Evolutionary conservation across 129 eudicot genomes (phyloP).

Genomic region (Tagetes erecta): DNA sequence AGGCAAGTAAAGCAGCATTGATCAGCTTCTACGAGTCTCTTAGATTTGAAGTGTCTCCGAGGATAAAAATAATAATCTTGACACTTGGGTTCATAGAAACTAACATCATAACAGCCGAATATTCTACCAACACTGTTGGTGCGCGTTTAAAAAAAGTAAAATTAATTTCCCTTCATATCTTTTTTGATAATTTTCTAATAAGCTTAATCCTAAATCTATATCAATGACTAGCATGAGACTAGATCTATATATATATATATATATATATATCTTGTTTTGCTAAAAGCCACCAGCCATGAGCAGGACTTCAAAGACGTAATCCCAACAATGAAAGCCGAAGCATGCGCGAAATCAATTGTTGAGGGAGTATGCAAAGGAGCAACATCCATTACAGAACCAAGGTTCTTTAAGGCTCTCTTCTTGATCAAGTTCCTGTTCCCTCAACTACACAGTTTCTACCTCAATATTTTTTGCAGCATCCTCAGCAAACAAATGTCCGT

Average conservation of each 20-base stretch:
- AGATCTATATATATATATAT: neutral
- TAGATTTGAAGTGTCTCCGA: slow-evolving; percentile 42
- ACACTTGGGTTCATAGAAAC: slow-evolving; percentile 46
- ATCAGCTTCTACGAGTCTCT: slow-evolving; percentile 47
- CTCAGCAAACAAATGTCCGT: no score
- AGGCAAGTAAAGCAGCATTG: slow-evolving; percentile 73
- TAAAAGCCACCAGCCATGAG: neutral
- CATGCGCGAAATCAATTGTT: slow-evolving; percentile 38
- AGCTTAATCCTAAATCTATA: no score
- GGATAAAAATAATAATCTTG: slow-evolving; percentile 35
- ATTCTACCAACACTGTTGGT: slow-evolving; percentile 22
- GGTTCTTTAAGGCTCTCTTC: slow-evolving; percentile 19
- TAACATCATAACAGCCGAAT: slow-evolving; percentile 28
- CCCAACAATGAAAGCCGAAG: slow-evolving; percentile 36
- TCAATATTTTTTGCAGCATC: neutral
- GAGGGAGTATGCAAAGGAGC: slow-evolving; percentile 45
- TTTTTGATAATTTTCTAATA: no score
- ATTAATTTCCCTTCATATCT: neutral
- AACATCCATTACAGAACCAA: slow-evolving; percentile 36
- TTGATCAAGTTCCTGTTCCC: slow-evolving; percentile 38
- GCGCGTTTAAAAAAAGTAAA: slow-evolving; percentile 24
- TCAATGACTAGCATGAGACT: no score
- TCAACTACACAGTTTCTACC: slow-evolving; percentile 5
- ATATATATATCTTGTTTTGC: neutral
- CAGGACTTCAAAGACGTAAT: slow-evolving; percentile 17